Evolutionary conservation across 192 early-diverging fungal genomes (phyloP).

Genomic region (Umbelopsis ramanniana): DNA sequence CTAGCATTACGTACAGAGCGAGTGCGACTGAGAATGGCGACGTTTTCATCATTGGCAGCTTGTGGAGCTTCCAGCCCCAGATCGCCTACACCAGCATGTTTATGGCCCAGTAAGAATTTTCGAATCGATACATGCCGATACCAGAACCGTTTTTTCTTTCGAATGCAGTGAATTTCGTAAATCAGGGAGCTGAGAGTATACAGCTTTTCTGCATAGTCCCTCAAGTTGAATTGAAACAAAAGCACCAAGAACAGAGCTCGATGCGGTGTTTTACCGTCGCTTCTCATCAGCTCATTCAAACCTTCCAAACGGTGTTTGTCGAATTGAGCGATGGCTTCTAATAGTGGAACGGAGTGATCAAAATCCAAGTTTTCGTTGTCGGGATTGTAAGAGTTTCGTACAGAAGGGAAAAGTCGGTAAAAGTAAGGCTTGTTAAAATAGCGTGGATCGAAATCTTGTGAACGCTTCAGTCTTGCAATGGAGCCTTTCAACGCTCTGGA

Average conservation of each 20-base stretch:
- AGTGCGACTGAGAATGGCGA: not conserved
- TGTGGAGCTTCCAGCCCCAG: slow-evolving; percentile 4
- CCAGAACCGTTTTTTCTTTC: slow-evolving; percentile 29
- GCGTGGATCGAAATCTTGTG: slow-evolving; percentile 30
- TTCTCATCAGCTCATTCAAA: slow-evolving; percentile 15
- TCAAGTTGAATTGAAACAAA: slow-evolving; percentile 33
- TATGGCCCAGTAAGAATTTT: slow-evolving; percentile 7
- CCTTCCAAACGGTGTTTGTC: slow-evolving; percentile 26
- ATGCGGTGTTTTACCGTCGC: slow-evolving; percentile 18
- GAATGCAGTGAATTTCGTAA: slow-evolving; percentile 30
- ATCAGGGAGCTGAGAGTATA: slow-evolving; percentile 35
- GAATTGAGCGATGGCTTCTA: slow-evolving; percentile 30
- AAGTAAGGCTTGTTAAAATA: slow-evolving; percentile 30
- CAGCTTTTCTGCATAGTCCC: slow-evolving; percentile 31
- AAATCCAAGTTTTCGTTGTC: not conserved
- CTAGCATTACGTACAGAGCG: not conserved
- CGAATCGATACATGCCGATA: slow-evolving; percentile 22
- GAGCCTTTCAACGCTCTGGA: slow-evolving; percentile 27
- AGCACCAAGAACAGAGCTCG: slow-evolving; percentile 30
- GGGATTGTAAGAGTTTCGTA: not conserved
- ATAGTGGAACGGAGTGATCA: slow-evolving; percentile 26
- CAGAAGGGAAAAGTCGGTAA: slow-evolving; percentile 13
- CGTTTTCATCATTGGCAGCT: not conserved
- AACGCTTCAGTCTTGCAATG: slow-evolving; percentile 22
- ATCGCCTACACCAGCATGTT: slow-evolving; percentile 3